phyloP scores from a whole-genome alignment of 306 rosid species.

The Leucaena leucocephala region DNA sequence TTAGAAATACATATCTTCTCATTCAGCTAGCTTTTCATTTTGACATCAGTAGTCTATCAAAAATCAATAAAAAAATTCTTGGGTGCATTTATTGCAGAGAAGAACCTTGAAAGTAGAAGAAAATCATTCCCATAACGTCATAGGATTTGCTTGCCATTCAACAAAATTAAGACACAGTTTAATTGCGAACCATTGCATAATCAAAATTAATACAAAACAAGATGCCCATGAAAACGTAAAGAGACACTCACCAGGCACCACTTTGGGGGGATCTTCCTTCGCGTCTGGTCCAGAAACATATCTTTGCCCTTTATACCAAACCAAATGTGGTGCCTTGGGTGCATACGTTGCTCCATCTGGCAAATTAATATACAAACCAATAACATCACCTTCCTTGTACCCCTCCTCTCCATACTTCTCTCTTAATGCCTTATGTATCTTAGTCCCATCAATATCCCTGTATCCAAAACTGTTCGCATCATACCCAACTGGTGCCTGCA shows the following conservation, averaged over 20 bases:
- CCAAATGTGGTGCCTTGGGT: constrained; percentile 68
- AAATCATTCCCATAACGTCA: neutral
- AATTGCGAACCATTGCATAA: neutral
- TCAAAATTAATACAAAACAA: neutral
- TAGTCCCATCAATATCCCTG: constrained; percentile 94
- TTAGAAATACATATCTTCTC: neutral
- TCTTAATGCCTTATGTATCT: constrained; percentile 89
- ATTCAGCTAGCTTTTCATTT: neutral
- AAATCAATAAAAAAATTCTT: neutral
- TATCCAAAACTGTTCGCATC: constrained; percentile 88
- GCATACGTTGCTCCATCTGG: constrained; percentile 78
- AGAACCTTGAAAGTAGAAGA: neutral
- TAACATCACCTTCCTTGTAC: constrained; percentile 89
- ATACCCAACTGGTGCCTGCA: constrained; percentile 96
- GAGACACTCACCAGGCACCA: constrained; percentile 72
- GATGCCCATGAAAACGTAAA: neutral
- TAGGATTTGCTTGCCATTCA: neutral
- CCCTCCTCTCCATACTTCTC: constrained; percentile 92
- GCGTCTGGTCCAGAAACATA: constrained; percentile 66
- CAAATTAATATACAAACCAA: constrained; percentile 86
- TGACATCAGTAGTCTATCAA: neutral
- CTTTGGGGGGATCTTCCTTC: constrained; percentile 78
- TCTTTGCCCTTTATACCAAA: constrained; percentile 85
- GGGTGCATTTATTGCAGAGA: neutral
- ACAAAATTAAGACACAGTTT: neutral